These are phyloP conservation scores for Iberis pinnata DNA, from an alignment of 345 rosid species.

Conservation along the genomic window DNA sequence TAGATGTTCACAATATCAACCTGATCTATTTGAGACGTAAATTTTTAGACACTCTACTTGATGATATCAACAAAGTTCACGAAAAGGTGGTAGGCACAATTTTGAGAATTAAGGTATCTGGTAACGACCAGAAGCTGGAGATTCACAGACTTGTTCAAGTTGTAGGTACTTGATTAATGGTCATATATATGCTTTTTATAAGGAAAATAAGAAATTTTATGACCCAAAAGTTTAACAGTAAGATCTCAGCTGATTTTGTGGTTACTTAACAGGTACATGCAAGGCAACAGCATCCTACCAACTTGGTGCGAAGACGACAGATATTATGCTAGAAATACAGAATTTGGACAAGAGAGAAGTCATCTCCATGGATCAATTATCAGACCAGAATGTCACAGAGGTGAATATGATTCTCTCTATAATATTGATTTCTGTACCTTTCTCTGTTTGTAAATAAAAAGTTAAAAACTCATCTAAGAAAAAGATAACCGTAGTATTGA, in stretches of 20 bases:
- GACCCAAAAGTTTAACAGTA: slow-evolving; percentile 1
- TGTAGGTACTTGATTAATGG: slow-evolving; percentile 48
- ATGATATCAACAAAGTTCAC: slow-evolving; percentile 54
- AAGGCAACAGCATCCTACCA: slow-evolving; percentile 53
- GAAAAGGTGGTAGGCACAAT: slow-evolving; percentile 81
- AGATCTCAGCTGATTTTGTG: slow-evolving; percentile 21
- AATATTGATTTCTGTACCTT: slow-evolving; percentile 10
- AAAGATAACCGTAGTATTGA: neutral
- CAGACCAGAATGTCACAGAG: slow-evolving; percentile 87
- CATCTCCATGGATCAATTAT: slow-evolving; percentile 59
- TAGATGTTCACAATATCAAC: slow-evolving; percentile 74
- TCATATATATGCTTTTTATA: slow-evolving; percentile 18
- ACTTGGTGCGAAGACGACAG: slow-evolving; percentile 50
- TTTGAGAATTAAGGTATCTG: slow-evolving; percentile 66
- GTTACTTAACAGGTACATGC: slow-evolving; percentile 48
- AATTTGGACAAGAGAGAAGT: slow-evolving; percentile 70
- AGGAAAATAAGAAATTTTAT: slow-evolving; percentile 8
- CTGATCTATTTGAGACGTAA: slow-evolving; percentile 64
- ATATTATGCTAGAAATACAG: slow-evolving; percentile 60
- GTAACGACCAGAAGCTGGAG: slow-evolving; percentile 63
- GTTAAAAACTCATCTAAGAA: neutral
- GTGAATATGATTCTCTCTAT: slow-evolving; percentile 36
- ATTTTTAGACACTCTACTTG: slow-evolving; percentile 59
- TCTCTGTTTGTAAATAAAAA: slow-evolving; percentile 6
- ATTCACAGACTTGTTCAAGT: slow-evolving; percentile 81